Base-by-base conservation (phyloP, 2,329 filamentous ascomycete genomes). In the Bisporella sp. region DNA sequence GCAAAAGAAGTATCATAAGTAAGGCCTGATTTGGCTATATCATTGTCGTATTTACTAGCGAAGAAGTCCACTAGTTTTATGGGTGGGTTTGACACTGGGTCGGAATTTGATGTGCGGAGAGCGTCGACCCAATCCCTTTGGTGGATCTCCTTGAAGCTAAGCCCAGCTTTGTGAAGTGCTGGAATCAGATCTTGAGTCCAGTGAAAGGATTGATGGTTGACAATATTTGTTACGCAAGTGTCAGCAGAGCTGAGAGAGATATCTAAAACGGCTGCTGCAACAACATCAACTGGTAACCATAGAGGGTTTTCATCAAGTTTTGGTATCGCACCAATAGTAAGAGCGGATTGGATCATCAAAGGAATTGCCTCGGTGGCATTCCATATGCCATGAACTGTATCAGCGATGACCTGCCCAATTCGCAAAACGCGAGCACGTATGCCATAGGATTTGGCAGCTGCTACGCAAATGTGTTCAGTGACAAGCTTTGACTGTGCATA, bases 21-120 rank as follows among this genome's bases (percentile, higher is more conserved):
- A 3, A 21, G 21, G 3, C 21, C 21, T 21, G 21, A 21, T 21
- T 21, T 21, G 3, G 3, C 21, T 21, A 21, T 64, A 21, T 71
- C 69, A 41, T 72, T 70, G 45, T 74, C 72, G 54, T 79, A 80
- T 57, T 79, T 79, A 2, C 59, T 64, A 46, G 63, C 63, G 55
- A 76, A 79, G 30, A 74, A 73, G 42, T 77, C 74, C 0, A 80
- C 56, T 40, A 81, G 65, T 66, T 80, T 80, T 47, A 78, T 61
- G 11, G 71, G 74, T 0, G 75, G 76, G 55, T 78, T 79, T 51
- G 62, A 63, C 2, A 65, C 64, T 4, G 74, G 72, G 58, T 81
- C 74, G 2, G 66, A 68, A 46, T 78, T 71, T 2, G 71, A 72
- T 2, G 64, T 64, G 4, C 72, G 66, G 9, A 81, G 57, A 2